phyloP scores from a whole-genome alignment of 768 basidiomycete species.

The Pleurotus sapidus region DNA sequence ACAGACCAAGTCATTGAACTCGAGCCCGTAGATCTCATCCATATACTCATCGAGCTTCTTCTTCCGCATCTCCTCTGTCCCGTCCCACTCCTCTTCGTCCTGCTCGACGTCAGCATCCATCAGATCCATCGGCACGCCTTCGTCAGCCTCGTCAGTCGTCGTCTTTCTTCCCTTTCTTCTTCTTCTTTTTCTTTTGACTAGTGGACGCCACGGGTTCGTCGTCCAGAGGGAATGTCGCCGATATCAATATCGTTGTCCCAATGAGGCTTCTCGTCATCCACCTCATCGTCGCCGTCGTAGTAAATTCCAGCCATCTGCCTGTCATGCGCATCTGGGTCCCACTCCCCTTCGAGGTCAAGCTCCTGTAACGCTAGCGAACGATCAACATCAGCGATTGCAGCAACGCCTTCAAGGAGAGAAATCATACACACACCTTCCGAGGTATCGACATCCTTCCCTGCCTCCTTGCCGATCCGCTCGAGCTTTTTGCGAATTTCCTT shows the following conservation, averaged over 20 bases:
- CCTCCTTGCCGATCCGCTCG: conserved; percentile 68
- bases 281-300: conserved; percentile 33
- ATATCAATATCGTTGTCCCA: conserved; percentile 94
- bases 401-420: not conserved
- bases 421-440: conserved; percentile 25
- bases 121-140: conserved; percentile 58
- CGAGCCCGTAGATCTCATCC: conserved; percentile 86
- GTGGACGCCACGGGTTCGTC: conserved; percentile 29
- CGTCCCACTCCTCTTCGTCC: conserved; percentile 74
- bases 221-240: conserved; percentile 50
- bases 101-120: conserved; percentile 45
- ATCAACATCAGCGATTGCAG: not conserved
- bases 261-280: conserved; percentile 62
- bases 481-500: conserved; percentile 77
- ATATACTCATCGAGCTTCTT: conserved; percentile 81
- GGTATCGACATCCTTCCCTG: conserved; percentile 50
- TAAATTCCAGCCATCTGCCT: conserved; percentile 78
- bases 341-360: conserved; percentile 88
- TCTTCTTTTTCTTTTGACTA: conserved; percentile 39
- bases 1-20: conserved; percentile 94
- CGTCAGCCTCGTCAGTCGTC: conserved; percentile 39
- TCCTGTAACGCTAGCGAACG: conserved; percentile 50
- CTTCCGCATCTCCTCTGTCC: conserved; percentile 90
- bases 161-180: conserved; percentile 57
- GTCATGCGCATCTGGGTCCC: conserved; percentile 87